Percentiles rank a stretch among this genome's conserved stretches.
Conservation (phyloP, 2,329 filamentous ascomycete species). For the Microdochium trichocladiopsis region DNA sequence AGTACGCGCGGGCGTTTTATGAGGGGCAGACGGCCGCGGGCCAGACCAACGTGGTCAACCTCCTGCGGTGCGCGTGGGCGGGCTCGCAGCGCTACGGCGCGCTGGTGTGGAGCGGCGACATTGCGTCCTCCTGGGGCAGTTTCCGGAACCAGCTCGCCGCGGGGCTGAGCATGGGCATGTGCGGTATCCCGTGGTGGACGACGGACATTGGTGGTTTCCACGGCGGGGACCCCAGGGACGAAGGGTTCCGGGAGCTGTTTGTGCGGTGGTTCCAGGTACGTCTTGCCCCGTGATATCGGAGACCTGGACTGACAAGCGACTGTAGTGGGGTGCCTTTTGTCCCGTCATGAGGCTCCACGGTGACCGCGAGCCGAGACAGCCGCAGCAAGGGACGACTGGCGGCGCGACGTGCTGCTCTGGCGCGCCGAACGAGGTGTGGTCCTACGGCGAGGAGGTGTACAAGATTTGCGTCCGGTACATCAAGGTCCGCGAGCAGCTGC, state of each 20-base stretch:
- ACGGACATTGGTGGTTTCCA: slow-evolving; percentile 67
- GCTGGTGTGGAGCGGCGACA: slow-evolving; percentile 61
- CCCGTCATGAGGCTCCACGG: slow-evolving; percentile 63
- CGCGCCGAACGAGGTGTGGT: slow-evolving; percentile 59
- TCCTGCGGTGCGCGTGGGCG: slow-evolving; percentile 41
- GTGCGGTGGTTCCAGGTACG: slow-evolving; percentile 50
- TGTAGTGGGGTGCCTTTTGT: slow-evolving; percentile 59
- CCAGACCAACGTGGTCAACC: slow-evolving; percentile 44
- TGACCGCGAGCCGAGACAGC: slow-evolving; percentile 50
- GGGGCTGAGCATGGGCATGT: slow-evolving; percentile 58
- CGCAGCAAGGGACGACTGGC: slow-evolving; percentile 23
- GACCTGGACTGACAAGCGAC: too few relatives aligned
- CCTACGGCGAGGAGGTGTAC: slow-evolving; percentile 54
- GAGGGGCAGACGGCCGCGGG: slow-evolving; percentile 43
- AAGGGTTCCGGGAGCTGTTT: slow-evolving; percentile 54
- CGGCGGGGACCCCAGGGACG: slow-evolving; percentile 50
- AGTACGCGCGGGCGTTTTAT: slow-evolving; percentile 47
- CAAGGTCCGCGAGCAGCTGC: slow-evolving; percentile 46
- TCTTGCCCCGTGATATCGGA: too few relatives aligned
- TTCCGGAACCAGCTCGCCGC: slow-evolving; percentile 55
- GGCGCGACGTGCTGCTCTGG: slow-evolving; percentile 38
- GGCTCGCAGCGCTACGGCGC: slow-evolving; percentile 56
- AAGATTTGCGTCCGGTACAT: slow-evolving; percentile 55
- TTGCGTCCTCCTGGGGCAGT: slow-evolving; percentile 55
- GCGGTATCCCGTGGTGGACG: slow-evolving; percentile 62